These are phyloP conservation scores for Chrysochromulina tobinii DNA, from an alignment of 78 protist species.

Conservation along the genomic window DNA sequence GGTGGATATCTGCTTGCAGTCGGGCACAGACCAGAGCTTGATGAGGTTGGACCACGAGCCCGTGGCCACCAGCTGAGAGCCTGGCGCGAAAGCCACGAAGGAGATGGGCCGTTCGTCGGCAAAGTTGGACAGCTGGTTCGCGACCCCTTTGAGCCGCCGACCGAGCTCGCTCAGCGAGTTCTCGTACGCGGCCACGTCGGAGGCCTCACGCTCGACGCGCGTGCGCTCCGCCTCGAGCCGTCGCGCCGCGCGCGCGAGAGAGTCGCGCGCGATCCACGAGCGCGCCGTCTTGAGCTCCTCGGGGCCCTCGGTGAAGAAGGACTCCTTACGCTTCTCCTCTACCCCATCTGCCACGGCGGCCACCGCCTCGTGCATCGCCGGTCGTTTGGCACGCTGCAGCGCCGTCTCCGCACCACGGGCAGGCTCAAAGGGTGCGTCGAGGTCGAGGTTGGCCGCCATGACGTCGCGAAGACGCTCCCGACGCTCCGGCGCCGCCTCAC, in stretches of 20 bases:
- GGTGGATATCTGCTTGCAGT: neutral
- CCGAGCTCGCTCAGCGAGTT: no score
- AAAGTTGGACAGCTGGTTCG: neutral
- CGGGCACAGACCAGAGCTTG: conserved; percentile 18
- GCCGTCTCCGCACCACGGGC: neutral
- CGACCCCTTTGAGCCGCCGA: neutral
- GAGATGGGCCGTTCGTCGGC: conserved; percentile 10
- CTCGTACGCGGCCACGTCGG: neutral
- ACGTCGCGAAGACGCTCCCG: conserved; percentile 27
- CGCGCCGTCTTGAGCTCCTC: conserved; percentile 17
- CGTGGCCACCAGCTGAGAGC: neutral
- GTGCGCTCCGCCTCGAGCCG: neutral
- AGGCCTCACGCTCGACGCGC: no score
- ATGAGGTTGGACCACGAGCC: conserved; percentile 14
- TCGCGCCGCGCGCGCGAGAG: neutral
- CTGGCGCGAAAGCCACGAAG: neutral
- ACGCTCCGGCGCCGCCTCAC: conserved; percentile 28
- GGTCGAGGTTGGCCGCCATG: neutral
- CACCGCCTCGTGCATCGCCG: neutral
- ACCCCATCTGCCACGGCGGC: neutral
- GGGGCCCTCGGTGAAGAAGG: conserved; percentile 30
- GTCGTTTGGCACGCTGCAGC: no score
- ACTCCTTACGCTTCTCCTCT: conserved; percentile 10
- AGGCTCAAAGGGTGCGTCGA: neutral
- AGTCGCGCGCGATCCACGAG: neutral